Base-by-base conservation (phyloP, 768 basidiomycete genomes). In the Termitomyces titanicus region DNA sequence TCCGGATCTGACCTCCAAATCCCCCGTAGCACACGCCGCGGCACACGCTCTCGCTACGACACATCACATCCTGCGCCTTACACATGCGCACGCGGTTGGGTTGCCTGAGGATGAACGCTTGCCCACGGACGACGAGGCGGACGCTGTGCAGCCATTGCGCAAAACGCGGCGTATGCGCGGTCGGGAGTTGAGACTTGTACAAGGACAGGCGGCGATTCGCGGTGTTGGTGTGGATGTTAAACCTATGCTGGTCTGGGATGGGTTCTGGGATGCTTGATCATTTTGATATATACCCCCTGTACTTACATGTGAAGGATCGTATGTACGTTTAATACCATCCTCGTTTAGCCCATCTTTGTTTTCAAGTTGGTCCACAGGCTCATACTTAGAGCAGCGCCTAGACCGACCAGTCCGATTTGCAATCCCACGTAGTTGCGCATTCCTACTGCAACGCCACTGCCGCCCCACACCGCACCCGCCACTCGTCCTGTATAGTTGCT, bases 181-280 rank as follows among this genome's bases (percentile, higher is more conserved):
- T 24, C 77, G 95, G 53, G 96, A 99, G 69, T 72, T 99, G 54
- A 81, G 88, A 53, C 76, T 98, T 22, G 74, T 99, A 1, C 89
- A 91, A 62, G 86, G 86, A 10, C 85, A 89, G 63, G 80, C 83
- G 57, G 73, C 91, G 27, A 81, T 92, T 46, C 74, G 85, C 31
- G 79, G 79, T 7, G 55, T 66, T 10, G 72, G 68, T 6, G 67
- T 70, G 5, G 68, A 71, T 34, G 51, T 69, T 8, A 67, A 68
- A 43, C 69, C 69, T 31, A 70, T 80, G 71, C 63, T 68, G 42
- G 61, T 57, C n/a, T 82, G 80, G 80, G 65, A 67, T n/a, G 66
- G 60, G 4, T 82, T 82, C 60, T 80, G 80, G 79, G 66, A 47
- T 12, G 24, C 3, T 6, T 60, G 7, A 38, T 18, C 5, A 13